phyloP scores from a whole-genome alignment of 345 rosid species.

The Acer saccharum region DNA sequence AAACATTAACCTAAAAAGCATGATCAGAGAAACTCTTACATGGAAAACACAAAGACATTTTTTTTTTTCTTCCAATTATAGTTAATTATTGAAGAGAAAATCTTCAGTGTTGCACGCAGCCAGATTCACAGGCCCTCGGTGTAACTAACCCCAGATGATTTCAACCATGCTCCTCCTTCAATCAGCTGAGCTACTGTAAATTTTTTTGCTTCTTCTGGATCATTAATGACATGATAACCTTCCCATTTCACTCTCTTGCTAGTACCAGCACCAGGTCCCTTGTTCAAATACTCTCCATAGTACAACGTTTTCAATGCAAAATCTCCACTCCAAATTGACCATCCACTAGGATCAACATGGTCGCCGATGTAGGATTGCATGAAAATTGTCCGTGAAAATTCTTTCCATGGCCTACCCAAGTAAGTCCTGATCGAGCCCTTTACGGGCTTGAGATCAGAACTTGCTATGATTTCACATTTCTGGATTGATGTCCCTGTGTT shows the following conservation, averaged over 20 bases:
- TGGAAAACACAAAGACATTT: no score
- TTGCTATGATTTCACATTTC: conserved; percentile 53
- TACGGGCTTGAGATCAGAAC: conserved; percentile 52
- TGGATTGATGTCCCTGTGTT: conserved; percentile 85
- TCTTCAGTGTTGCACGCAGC: no score
- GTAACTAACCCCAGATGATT: conserved; percentile 67
- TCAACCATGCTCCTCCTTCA: conserved; percentile 74
- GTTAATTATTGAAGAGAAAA: no score
- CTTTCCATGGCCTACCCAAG: conserved; percentile 91
- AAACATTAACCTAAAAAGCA: no score
- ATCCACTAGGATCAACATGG: conserved; percentile 73
- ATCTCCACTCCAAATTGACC: conserved; percentile 72
- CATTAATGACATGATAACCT: conserved; percentile 56
- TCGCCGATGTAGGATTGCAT: conserved; percentile 66
- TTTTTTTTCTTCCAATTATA: no score
- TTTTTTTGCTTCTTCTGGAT: conserved; percentile 53
- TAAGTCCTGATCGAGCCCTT: conserved; percentile 48
- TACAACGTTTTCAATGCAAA: conserved; percentile 71
- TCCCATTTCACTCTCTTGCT: conserved; percentile 70
- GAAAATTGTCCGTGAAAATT: conserved; percentile 61
- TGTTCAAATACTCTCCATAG: conserved; percentile 75
- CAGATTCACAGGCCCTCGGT: conserved; percentile 48
- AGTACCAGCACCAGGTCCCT: conserved; percentile 68
- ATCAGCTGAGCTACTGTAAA: conserved; percentile 80
- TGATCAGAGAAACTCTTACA: no score